These are phyloP conservation scores for Didymella keratinophila DNA, from an alignment of 2,329 filamentous ascomycete species.

Conservation along the genomic window DNA sequence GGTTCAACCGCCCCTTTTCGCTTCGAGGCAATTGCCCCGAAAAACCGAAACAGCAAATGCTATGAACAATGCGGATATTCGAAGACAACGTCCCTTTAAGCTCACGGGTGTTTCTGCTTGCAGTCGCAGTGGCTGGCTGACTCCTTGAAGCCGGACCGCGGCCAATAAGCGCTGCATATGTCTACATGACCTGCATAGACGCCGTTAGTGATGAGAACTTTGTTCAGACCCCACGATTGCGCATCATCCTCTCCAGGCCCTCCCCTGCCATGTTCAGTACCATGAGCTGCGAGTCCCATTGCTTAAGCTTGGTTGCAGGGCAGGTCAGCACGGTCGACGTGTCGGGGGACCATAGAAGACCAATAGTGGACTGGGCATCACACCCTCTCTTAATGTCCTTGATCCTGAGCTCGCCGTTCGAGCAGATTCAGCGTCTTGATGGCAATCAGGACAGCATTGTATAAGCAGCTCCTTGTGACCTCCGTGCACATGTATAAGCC, in stretches of 20 bases:
- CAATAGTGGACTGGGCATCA: background rate
- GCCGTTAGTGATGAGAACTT: slow-evolving; percentile 9
- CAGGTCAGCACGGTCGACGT: background rate
- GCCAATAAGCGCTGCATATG: slow-evolving; percentile 2
- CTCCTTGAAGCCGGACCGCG: background rate
- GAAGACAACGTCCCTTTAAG: slow-evolving; percentile 5
- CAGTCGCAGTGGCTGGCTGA: slow-evolving; percentile 9
- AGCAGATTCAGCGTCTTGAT: too few species aligned
- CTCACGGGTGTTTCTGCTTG: slow-evolving; percentile 1
- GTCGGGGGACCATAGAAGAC: too few species aligned
- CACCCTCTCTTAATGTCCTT: too few species aligned
- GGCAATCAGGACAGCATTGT: background rate
- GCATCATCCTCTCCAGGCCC: background rate
- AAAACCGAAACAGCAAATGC: background rate
- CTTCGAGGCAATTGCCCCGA: slow-evolving; percentile 3
- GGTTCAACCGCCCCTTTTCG: slow-evolving; percentile 12
- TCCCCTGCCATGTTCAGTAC: slow-evolving; percentile 5
- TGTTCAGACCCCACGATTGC: slow-evolving; percentile 5
- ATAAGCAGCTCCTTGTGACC: background rate
- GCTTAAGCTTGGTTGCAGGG: background rate
- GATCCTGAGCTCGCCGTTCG: too few species aligned
- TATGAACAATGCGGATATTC: background rate
- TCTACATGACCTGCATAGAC: slow-evolving; percentile 5
- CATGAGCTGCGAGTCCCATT: background rate
- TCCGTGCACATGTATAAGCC: background rate